Evolutionary conservation across 257 asterid genomes (phyloP), one percentile per base, ranked within the genome.

Genomic region (Salvia miltiorrhiza): DNA sequence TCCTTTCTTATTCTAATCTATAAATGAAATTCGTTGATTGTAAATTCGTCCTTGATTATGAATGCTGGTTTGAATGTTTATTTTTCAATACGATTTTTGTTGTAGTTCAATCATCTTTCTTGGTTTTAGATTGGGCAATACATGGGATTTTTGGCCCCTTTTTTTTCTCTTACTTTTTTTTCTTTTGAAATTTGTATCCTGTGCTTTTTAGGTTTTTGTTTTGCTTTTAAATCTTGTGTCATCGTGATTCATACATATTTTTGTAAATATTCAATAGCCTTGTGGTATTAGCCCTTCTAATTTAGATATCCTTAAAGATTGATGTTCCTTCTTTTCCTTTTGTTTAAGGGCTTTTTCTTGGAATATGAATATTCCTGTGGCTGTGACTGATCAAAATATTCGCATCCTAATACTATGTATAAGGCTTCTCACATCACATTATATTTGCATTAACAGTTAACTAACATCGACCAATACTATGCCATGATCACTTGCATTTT

Each of bases 51-150:
- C 52, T 16, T 7, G 19, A 16, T 43, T 69, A 14, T 33, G 23
- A 23, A 26, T 37, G 48, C 10, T 26, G 43, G 57, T 53, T 23
- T 63, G 19, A 23, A 49, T 26, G 9, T 35, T 2, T 54, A 3
- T 30, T 1, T 19, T 35, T 70, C 20, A 24, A 33, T 56, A 3
- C 20, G 4, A 39, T 28, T 69, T 41, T 54, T 9, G 26, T 10
- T 56, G 48, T 64, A 41, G 58, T 37, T 68, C 73, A 40, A 62
- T 62, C 43, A 3, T 62, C 9, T 61, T n/a, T 62, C 40, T 26
- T 33, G 72, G 37, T 55, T 20, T 33, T 37, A 64, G 40, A 32
- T 63, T 62, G 40, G 54, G 66, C 43, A 12, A 44, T 8, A 32
- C 28, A 37, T 47, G 61, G 26, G 66, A 10, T 67, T 8, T 52